These are phyloP conservation scores for Clohesyomyces aquaticus DNA, from an alignment of 495 filamentous ascomycete species.

Conservation along the genomic window DNA sequence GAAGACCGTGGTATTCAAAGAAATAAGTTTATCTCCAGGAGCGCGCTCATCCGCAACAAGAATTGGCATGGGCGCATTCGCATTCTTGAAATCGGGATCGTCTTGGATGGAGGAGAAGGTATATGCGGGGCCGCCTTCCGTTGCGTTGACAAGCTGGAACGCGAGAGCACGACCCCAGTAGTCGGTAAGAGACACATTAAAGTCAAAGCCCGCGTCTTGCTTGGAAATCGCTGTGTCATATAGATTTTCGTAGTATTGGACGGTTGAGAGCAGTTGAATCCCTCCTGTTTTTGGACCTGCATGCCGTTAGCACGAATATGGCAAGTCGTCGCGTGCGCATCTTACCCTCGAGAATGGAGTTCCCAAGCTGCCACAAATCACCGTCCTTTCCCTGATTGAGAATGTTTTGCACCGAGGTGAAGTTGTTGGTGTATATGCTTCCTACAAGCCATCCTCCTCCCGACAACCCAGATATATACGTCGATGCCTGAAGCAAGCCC, in stretches of 20 bases:
- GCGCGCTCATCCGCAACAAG: slow-evolving; percentile 75
- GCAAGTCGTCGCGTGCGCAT: background rate
- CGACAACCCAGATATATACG: slow-evolving; percentile 82
- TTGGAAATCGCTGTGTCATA: slow-evolving; percentile 66
- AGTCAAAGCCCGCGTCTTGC: slow-evolving; percentile 72
- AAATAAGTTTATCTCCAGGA: slow-evolving; percentile 65
- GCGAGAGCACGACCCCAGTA: slow-evolving; percentile 84
- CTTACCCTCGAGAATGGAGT: slow-evolving; percentile 67
- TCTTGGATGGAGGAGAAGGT: slow-evolving; percentile 88
- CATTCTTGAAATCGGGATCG: slow-evolving; percentile 67
- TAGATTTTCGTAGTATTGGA: slow-evolving; percentile 71
- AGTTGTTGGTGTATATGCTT: slow-evolving; percentile 88
- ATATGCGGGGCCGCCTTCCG: slow-evolving; percentile 70
- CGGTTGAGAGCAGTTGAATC: slow-evolving; percentile 54
- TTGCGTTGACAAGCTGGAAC: slow-evolving; percentile 80
- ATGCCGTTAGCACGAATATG: slow-evolving; percentile 6
- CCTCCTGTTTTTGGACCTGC: slow-evolving; percentile 58
- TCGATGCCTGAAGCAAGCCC: slow-evolving; percentile 80
- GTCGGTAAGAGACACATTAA: slow-evolving; percentile 79
- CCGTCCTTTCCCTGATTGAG: slow-evolving; percentile 54
- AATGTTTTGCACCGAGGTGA: slow-evolving; percentile 69
- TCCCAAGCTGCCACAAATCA: slow-evolving; percentile 74
- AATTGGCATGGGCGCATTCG: slow-evolving; percentile 79
- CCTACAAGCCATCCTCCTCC: slow-evolving; percentile 90
- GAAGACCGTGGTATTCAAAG: slow-evolving; percentile 77